Conservation (phyloP, 164 flowering plant species). For the Liriodendron chinense region DNA sequence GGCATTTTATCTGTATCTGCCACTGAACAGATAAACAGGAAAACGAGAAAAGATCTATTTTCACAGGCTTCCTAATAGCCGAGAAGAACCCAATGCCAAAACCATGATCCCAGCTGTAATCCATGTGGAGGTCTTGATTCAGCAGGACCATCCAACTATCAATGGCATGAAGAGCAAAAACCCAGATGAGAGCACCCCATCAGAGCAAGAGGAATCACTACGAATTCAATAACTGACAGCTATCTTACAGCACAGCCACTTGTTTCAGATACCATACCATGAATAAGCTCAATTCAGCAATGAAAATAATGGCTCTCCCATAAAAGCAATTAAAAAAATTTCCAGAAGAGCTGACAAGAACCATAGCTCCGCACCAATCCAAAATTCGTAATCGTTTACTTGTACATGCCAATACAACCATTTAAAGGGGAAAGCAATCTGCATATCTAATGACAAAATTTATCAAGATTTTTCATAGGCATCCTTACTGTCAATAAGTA, state of each 20-base stretch:
- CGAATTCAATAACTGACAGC: neutral
- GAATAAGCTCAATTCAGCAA: neutral
- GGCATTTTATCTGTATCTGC: neutral
- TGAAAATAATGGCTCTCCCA: neutral
- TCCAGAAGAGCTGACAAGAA: neutral
- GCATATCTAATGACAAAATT: neutral
- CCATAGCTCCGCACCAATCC: neutral
- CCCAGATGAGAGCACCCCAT: neutral
- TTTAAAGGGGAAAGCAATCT: neutral
- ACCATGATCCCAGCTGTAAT: constrained; percentile 7
- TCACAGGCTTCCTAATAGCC: constrained; percentile 8
- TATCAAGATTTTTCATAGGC: neutral
- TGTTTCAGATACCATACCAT: neutral
- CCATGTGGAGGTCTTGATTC: constrained; percentile 9
- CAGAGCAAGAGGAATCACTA: constrained; percentile 3
- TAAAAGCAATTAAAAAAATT: neutral
- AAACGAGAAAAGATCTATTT: neutral
- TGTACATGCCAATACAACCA: neutral
- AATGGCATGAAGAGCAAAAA: neutral
- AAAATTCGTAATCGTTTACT: neutral
- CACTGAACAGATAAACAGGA: constrained; percentile 3
- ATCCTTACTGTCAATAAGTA: neutral
- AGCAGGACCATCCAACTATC: constrained; percentile 1
- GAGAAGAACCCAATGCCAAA: constrained; percentile 3
- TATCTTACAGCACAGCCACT: neutral